These are phyloP conservation scores for Cordia subcordata DNA, from an alignment of 257 asterid species.

Conservation along the genomic window DNA sequence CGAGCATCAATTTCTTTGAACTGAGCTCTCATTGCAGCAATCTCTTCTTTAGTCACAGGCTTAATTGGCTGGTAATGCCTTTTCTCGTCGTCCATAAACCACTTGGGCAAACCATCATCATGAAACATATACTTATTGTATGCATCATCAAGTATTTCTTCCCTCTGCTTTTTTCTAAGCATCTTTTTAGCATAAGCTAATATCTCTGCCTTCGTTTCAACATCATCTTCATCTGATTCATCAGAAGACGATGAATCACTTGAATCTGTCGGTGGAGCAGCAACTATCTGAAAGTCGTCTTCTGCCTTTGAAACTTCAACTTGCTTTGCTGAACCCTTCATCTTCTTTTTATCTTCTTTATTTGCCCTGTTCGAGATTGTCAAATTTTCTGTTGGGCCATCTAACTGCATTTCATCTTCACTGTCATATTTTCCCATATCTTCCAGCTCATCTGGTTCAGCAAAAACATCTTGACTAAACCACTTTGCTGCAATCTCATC, in stretches of 20 bases:
- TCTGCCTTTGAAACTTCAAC: conserved; percentile 23
- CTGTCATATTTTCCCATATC: conserved; percentile 42
- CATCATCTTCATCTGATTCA: conserved; percentile 55
- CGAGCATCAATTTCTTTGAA: conserved; percentile 86
- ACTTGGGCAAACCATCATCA: conserved; percentile 73
- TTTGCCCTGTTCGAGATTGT: conserved; percentile 16
- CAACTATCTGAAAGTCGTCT: conserved; percentile 75
- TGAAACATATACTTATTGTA: conserved; percentile 85
- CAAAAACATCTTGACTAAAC: conserved; percentile 90
- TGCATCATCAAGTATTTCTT: conserved; percentile 78
- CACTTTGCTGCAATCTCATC: conserved; percentile 79
- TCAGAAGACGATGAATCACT: conserved; percentile 65
- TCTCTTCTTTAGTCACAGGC: conserved; percentile 83
- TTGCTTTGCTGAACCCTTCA: neutral
- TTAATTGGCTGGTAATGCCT: conserved; percentile 62
- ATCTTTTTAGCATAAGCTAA: conserved; percentile 79
- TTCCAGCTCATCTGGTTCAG: conserved; percentile 55
- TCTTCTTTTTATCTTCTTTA: conserved; percentile 17
- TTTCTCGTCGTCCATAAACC: conserved; percentile 84
- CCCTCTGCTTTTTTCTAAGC: conserved; percentile 80
- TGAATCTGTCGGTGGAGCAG: conserved; percentile 79
- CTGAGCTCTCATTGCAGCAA: conserved; percentile 74
- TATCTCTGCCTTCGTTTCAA: conserved; percentile 71
- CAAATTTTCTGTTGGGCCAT: conserved; percentile 14
- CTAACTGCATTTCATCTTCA: conserved; percentile 70